Evolutionary conservation across 129 eudicot species (phyloP).

Genomic region (Apium graveolens): DNA sequence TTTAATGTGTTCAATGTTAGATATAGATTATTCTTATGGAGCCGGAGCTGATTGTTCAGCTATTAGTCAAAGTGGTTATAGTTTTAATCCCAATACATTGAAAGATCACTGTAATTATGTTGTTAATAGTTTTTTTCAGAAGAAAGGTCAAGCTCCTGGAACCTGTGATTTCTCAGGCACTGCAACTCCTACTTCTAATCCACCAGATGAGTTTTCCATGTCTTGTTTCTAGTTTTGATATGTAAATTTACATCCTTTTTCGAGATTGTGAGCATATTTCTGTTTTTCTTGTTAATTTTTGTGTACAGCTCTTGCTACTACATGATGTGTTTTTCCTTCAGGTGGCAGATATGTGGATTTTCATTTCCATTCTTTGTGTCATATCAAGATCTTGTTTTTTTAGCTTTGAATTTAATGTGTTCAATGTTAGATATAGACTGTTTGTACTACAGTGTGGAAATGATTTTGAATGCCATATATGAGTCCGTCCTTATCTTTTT

Average conservation of each 20-base stretch:
- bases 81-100: slow-evolving; percentile 69
- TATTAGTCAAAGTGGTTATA: slow-evolving; percentile 46
- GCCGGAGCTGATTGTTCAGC: slow-evolving; percentile 80
- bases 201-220: slow-evolving; percentile 41
- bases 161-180: slow-evolving; percentile 69
- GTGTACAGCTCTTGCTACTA: slow-evolving; percentile 36
- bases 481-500: neutral
- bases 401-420: neutral
- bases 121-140: slow-evolving; percentile 74
- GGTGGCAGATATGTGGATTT: slow-evolving; percentile 45
- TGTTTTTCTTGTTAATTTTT: neutral
- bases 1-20: too few relatives aligned
- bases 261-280: neutral
- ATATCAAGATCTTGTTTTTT: slow-evolving; percentile 20
- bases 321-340: slow-evolving; percentile 61
- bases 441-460: neutral
- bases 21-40: slow-evolving; percentile 89
- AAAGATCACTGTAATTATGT: slow-evolving; percentile 78
- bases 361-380: slow-evolving; percentile 13
- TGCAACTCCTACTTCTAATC: slow-evolving; percentile 38
- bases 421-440: neutral
- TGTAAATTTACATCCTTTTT: too few relatives aligned
- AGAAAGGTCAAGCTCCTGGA: slow-evolving; percentile 42
- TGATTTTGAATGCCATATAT: neutral
- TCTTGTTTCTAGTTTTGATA: neutral